Evolutionary conservation across 2,329 filamentous ascomycete species (phyloP), one percentile per base, ranked within the genome.

Genomic region (Ilyonectria mors-panacis): DNA sequence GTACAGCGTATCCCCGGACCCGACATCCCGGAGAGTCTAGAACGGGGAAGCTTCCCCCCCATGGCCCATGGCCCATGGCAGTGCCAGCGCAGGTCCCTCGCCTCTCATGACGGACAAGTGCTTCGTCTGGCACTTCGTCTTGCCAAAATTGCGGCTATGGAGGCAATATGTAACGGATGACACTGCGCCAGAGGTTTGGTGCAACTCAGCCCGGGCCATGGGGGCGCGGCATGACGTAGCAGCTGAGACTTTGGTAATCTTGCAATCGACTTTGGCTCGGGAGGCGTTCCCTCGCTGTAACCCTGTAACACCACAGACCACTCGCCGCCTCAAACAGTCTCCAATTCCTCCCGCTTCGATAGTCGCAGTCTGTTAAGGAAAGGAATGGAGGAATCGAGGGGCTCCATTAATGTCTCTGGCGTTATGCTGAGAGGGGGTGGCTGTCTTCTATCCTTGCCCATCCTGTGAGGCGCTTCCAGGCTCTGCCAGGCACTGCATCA

Each of bases 141-240:
- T 44, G 30, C 17, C 9, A 21, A 44, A 10, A 10, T 21, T 21
- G 42, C 2, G 44, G 44, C 44, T 45, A 12, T 23, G 42, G 9
- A 48, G 26, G 19, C 12, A 19, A 51, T 4, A 21, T n/a, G 35
- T 42, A 42, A 42, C 13, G 19, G 53, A 28, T 21, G 13, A 13
- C 19, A 28, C 28, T 21, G 19, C 48, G 48, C 28, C 30, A 19
- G 37, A 56, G 47, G 60, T 57, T 50, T 51, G 47, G 68, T 48
- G 53, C 59, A 58, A 61, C 54, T 54, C 47, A 60, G 56, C 50
- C 23, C 42, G 50, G 59, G 35, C 65, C 59, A 63, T 47, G 13
- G 19, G 48, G 6, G 33, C 63, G 66, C 72, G 65, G 54, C 47
- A 74, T 74, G 72, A 74, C 72, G 72, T 74, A 72, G 66, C 56